A percentile compares a stretch with the other conserved stretches of the same genome.
Conservation (phyloP, 176 grass and related monocot genomes). For the Dendrocalamus sinicus region DNA sequence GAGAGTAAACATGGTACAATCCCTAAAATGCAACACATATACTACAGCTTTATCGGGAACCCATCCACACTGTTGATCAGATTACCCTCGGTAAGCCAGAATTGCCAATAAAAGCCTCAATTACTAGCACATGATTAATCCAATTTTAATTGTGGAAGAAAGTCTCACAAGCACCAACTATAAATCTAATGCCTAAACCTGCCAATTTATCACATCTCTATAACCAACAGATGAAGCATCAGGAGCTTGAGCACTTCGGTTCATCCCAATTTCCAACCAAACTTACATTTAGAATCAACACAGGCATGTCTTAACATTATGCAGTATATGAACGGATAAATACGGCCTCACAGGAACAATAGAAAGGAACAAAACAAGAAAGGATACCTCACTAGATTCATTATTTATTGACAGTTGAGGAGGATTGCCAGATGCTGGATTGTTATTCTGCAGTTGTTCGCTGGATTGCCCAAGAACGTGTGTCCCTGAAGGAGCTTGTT, state of each 20-base stretch:
- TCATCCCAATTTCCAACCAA: constrained; percentile 19
- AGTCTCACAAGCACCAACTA: constrained; percentile 27
- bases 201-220: not conserved
- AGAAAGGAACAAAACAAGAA: constrained; percentile 18
- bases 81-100: not conserved
- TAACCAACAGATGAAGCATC: constrained; percentile 6
- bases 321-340: constrained; percentile 1
- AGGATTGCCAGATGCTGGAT: constrained; percentile 17
- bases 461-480: constrained; percentile 33
- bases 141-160: constrained; percentile 25
- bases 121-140: not conserved
- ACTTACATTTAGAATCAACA: not conserved
- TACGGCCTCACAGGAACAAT: constrained; percentile 12
- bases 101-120: no score
- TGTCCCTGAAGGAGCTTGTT: constrained; percentile 17
- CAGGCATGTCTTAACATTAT: not conserved
- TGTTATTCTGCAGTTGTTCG: constrained; percentile 24
- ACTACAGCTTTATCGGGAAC: not conserved
- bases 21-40: no score
- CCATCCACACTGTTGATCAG: not conserved
- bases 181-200: constrained; percentile 7
- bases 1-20: no score
- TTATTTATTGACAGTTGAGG: constrained; percentile 28
- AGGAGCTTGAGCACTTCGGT: not conserved
- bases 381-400: constrained; percentile 43